Conservation (phyloP, 1,284 basidiomycete species). For the Trametes sp. region DNA sequence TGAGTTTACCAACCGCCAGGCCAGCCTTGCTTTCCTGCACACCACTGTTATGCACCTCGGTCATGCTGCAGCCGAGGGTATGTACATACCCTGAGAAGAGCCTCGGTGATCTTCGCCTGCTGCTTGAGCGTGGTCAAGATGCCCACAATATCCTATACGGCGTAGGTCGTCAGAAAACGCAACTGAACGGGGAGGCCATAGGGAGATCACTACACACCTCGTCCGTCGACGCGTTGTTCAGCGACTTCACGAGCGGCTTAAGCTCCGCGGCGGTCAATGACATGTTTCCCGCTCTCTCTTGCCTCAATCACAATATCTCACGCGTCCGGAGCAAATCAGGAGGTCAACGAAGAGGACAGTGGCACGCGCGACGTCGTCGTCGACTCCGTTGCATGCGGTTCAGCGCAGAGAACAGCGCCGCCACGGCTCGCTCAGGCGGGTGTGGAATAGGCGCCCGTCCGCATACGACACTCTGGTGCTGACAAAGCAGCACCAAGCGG, state of each 20-base stretch:
- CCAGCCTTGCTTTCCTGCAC: constrained; percentile 89
- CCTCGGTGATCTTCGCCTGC: constrained; percentile 85
- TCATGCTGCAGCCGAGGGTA: constrained; percentile 25
- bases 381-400: constrained; percentile 26
- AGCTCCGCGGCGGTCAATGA: constrained; percentile 64
- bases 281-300: constrained; percentile 30
- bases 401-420: constrained; percentile 13
- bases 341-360: constrained; percentile 11
- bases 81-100: constrained; percentile 82
- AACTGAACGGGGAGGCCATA: constrained; percentile 50
- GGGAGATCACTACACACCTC: constrained; percentile 61
- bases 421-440: not conserved
- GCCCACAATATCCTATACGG: constrained; percentile 69
- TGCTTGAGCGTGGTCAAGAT: constrained; percentile 81
- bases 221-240: constrained; percentile 67
- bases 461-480: constrained; percentile 18
- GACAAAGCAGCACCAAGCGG: constrained; percentile 26
- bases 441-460: constrained; percentile 2
- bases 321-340: constrained; percentile 3
- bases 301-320: constrained; percentile 20
- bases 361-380: constrained; percentile 10
- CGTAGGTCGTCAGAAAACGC: constrained; percentile 40
- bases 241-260: constrained; percentile 81
- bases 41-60: constrained; percentile 1
- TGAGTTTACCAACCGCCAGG: constrained; percentile 90